Percentiles rank a stretch among this genome's conserved stretches.
phyloP scores from a whole-genome alignment of 2,329 filamentous ascomycete genomes.

The Fusarium guadeloupense region DNA sequence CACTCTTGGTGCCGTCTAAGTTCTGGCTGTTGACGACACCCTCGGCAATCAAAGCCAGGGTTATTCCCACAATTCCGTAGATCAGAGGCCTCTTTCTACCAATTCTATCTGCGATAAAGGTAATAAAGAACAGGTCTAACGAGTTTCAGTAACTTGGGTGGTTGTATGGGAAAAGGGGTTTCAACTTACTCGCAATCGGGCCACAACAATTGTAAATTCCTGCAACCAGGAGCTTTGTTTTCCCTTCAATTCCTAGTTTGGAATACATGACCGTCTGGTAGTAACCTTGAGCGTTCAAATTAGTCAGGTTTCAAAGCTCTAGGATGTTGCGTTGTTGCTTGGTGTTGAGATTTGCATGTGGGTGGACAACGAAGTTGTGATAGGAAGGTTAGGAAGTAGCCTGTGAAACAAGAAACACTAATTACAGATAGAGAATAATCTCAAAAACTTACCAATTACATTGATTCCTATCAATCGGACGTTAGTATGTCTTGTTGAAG shows the following conservation, averaged over 20 bases:
- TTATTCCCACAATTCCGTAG: constrained; percentile 67
- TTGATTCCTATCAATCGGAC: constrained; percentile 51
- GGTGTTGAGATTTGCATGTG: neutral
- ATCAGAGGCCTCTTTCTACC: constrained; percentile 73
- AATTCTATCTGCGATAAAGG: constrained; percentile 67
- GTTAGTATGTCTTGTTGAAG: neutral
- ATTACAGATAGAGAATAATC: neutral
- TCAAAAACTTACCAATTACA: constrained; percentile 54
- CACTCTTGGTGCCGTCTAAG: constrained; percentile 45
- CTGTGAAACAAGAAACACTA: neutral
- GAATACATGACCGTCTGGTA: constrained; percentile 65
- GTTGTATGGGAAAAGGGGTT: neutral
- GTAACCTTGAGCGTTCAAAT: constrained; percentile 36
- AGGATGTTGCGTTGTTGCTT: neutral
- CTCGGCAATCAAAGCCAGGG: constrained; percentile 66
- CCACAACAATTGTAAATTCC: constrained; percentile 70
- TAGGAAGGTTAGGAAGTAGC: neutral
- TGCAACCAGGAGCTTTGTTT: constrained; percentile 62
- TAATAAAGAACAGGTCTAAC: constrained; percentile 63
- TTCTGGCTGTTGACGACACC: constrained; percentile 64
- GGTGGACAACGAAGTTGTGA: too few relatives aligned
- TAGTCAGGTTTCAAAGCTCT: neutral
- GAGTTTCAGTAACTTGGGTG: neutral
- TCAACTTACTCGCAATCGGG: constrained; percentile 54
- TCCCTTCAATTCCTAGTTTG: constrained; percentile 59